Base-by-base conservation (phyloP, 345 rosid genomes). In the Isatis tinctoria region DNA sequence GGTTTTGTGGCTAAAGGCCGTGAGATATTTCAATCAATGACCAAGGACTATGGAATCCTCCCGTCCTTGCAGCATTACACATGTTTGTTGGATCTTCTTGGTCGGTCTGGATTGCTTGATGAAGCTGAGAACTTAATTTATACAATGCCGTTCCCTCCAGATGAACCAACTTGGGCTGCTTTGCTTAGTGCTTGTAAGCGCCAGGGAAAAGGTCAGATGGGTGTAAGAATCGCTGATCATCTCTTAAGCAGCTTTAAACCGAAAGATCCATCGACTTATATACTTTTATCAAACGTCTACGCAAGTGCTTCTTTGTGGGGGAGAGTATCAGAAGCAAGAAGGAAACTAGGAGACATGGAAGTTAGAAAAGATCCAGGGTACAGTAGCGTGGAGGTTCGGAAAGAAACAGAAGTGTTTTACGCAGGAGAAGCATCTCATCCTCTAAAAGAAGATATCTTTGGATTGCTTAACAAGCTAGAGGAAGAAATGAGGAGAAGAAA, bases 131-230 rank as follows among this genome's bases (percentile, higher is more conserved):
- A 75, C 26, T 40, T 90, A 49, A 84, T 87, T 8, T 40, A 61
- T 32, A 64, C 85, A 40, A 88, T 91, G 95, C 97, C 92, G 27
- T 83, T 80, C 74, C 66, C 81, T 52, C 92, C 95, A 0, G 97
- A 91, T 78, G 97, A 91, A 54, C 91, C 95, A 17, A 86, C 89
- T 4, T 91, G 97, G 97, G 89, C 87, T 60, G 95, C 97, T 70
- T 70, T 91, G 54, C 81, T 91, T 20, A 91, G 97, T 58, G 88
- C 93, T 72, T 88, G 85, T 75, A 86, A 84, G 65, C 87, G 81
- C 11, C 86, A 86, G 73, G 85, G 88, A 32, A 80, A 81, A 73
- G 69, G 68, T 48, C 47, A 80, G 59, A 80, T 83, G 82, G 90
- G 83, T 36, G 59, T 86, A 51, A 80, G 83, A 69, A 67, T 88